Base-by-base conservation (phyloP, 139 green algal species). In the Haematococcus lacustris region DNA sequence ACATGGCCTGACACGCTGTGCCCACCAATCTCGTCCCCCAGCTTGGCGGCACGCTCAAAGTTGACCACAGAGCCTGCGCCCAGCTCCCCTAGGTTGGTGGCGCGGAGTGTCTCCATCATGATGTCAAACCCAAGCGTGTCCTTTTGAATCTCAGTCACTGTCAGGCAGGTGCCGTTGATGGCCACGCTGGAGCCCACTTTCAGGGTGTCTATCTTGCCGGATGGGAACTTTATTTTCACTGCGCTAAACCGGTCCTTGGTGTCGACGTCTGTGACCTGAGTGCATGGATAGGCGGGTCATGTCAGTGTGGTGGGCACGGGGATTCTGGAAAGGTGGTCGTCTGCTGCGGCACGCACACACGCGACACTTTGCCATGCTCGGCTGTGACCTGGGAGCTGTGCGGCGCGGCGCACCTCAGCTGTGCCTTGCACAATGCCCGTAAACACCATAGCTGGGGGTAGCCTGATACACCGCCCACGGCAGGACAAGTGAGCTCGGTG, bases 161-260 rank as follows among this genome's bases (percentile, higher is more conserved):
- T 98, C 1, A 98, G 82, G 82, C 93, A 98, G 9, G 91, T 96
- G 65, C 94, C 94, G 66, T 98, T 97, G 71, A 97, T 90, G 21
- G 94, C 91, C 0, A 98, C 86, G 69, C 85, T 93, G 23, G 88
- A 91, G 83, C 91, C 93, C 34, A 96, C 88, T 38, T 88, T 62
- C 1, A 95, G 76, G 6, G 70, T 77, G 21, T 80, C 78, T 1
- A 75, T 68, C 21, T 71, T 78, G 26, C 82, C 85, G 0, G 64
- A 3, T 0, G 93, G 93, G 57, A 98, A 93, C 1, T 71, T 21
- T 9, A 98, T 88, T 3, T 76, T 66, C 3, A 96, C 74, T 9
- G 69, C 68, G 2, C 57, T 82, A 35, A 94, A 91, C 2, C 91
- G 81, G 1, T 83, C 66, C n/a, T 79, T 70, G 6, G 91, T 81